Percentiles rank a stretch among this genome's conserved stretches.
Evolutionary conservation across 2,329 filamentous ascomycete species (phyloP).

Genomic region (Aspergillus clavatus): DNA sequence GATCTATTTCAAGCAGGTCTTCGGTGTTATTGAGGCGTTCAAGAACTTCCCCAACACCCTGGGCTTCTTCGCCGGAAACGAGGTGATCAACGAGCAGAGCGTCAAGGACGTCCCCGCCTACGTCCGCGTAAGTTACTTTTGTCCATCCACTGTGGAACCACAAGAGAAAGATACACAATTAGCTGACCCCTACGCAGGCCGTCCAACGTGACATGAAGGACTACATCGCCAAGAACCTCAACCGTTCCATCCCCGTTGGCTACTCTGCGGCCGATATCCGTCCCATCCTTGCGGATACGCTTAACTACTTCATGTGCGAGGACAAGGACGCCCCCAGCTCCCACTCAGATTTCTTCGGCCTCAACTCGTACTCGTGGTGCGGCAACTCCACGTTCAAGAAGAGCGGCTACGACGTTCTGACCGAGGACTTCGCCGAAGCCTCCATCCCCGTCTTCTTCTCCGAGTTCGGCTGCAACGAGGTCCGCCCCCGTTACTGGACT

Average conservation of each 20-base stretch:
- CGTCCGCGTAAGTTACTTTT: slow-evolving; percentile 45
- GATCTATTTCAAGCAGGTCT: slow-evolving; percentile 55
- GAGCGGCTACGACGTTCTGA: slow-evolving; percentile 54
- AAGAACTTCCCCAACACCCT: slow-evolving; percentile 62
- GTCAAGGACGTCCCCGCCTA: slow-evolving; percentile 52
- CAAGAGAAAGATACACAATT: too few relatives aligned
- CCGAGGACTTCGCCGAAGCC: slow-evolving; percentile 54
- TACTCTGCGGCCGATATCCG: slow-evolving; percentile 65
- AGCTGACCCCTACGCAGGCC: slow-evolving; percentile 38
- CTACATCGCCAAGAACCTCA: slow-evolving; percentile 57
- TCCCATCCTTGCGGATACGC: slow-evolving; percentile 55
- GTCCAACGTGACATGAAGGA: slow-evolving; percentile 64
- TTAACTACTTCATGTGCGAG: slow-evolving; percentile 58
- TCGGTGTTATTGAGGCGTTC: slow-evolving; percentile 62
- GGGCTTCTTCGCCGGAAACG: slow-evolving; percentile 64
- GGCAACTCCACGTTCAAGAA: slow-evolving; percentile 53
- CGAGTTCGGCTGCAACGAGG: slow-evolving; percentile 62
- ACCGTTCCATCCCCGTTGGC: slow-evolving; percentile 59
- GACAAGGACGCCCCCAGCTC: slow-evolving; percentile 47
- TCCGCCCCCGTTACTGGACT: slow-evolving; percentile 53
- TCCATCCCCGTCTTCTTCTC: slow-evolving; percentile 62
- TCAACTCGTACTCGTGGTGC: slow-evolving; percentile 68
- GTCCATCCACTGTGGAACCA: background rate
- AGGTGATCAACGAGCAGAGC: slow-evolving; percentile 61
- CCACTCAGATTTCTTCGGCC: slow-evolving; percentile 59